Percentiles rank a stretch among this genome's conserved stretches.
These are phyloP conservation scores for Discostella pseudostelligera DNA, from an alignment of 108 stramenopile species.

Conservation along the genomic window DNA sequence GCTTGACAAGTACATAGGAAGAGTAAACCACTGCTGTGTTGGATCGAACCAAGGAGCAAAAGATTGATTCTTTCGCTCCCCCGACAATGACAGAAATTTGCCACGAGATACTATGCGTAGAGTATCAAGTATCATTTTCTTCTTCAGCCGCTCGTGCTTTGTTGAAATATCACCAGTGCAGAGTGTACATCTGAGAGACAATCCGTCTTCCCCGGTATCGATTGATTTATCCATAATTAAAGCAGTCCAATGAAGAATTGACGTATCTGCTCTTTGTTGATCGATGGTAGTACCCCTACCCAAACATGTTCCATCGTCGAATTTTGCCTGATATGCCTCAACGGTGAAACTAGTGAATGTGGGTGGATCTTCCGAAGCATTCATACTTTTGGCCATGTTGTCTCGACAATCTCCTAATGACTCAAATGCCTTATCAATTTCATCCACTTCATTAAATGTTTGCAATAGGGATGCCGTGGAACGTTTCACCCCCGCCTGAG, in stretches of 20 bases:
- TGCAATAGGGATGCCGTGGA: constrained; percentile 26
- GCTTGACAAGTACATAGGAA: constrained; percentile 73
- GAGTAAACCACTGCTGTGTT: constrained; percentile 70
- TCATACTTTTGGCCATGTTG: neutral
- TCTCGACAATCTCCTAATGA: constrained; percentile 3
- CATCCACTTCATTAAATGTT: constrained; percentile 36
- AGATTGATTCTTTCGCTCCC: neutral
- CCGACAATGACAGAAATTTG: constrained; percentile 23
- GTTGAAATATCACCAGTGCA: neutral
- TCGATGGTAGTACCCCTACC: constrained; percentile 19
- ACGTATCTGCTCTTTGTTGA: constrained; percentile 27
- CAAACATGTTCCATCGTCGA: constrained; percentile 15
- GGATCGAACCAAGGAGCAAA: constrained; percentile 69
- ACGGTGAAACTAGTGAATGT: neutral
- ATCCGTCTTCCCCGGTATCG: neutral
- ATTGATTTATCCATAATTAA: constrained; percentile 18
- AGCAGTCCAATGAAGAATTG: constrained; percentile 21
- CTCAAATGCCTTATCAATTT: constrained; percentile 20
- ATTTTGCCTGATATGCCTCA: constrained; percentile 3
- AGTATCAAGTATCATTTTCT: constrained; percentile 19
- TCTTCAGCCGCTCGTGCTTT: constrained; percentile 1
- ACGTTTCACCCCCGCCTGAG: constrained; percentile 38
- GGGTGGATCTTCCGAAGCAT: neutral
- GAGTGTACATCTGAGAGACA: constrained; percentile 17
- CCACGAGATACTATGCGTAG: constrained; percentile 29